Base-by-base conservation (phyloP, 441 rosid species). In the Cnidoscolus chayamansa region DNA sequence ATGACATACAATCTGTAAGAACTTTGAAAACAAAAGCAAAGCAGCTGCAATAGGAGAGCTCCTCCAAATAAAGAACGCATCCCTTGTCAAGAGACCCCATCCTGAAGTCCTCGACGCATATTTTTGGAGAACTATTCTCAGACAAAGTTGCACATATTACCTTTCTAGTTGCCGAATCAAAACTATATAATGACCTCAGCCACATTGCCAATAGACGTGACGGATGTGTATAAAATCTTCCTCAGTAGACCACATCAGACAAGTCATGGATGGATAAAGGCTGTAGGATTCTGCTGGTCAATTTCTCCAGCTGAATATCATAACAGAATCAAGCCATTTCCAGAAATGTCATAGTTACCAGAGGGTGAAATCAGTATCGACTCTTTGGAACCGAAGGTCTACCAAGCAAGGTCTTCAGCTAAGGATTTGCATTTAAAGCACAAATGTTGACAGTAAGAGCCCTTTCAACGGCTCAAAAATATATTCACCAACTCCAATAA, bases 331-430 rank as follows among this genome's bases (percentile, higher is more conserved):
- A 43, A 53, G 61, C 70, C 40, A 67, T 70, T 68, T 68, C 67
- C 37, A 55, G 6, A 37, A n/a, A 17, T 12, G 45, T 56, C 45
- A 31, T 48, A 50, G 50, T 59, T 67, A 31, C 51, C 58, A 60
- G 7, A 6, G 54, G 66, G 43, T 15, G 20, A 68, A 37, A 54
- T 59, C 65, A 54, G 20, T 60, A 48, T 51, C 66, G 25, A 40
- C 74, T 57, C 35, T 60, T 55, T 31, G 59, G 43, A 4, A 5
- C 49, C 49, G 10, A 37, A 10, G 6, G 68, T 5, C 65, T 47
- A 47, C 10, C 63, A 65, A 65, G 72, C 49, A 60, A 70, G 59
- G 72, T 70, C 63, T 54, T 74, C 79, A 72, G 73, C 81, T 49
- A 65, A 59, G 75, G 79, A 69, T 79, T 61, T 35, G 71, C 15